These are phyloP conservation scores for Cystobasidium tubakii DNA, from an alignment of 768 basidiomycete genomes.

Conservation along the genomic window DNA sequence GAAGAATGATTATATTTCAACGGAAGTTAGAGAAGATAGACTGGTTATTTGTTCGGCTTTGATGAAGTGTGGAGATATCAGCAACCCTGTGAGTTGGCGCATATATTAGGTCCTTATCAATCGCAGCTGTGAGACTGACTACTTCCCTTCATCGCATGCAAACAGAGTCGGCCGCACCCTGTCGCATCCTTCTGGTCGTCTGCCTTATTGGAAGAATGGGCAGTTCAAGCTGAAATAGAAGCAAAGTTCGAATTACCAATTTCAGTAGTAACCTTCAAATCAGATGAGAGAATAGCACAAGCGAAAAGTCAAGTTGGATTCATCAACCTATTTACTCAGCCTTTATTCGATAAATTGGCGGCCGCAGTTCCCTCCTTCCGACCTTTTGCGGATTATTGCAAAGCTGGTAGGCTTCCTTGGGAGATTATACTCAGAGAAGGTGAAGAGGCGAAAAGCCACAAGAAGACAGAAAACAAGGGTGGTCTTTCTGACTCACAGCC, in stretches of 20 bases:
- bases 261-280: constrained; percentile 52
- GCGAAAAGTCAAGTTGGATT: constrained; percentile 84
- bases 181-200: constrained; percentile 89
- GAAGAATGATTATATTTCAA: constrained; percentile 23
- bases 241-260: constrained; percentile 65
- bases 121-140: background rate
- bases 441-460: constrained; percentile 16
- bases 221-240: constrained; percentile 79
- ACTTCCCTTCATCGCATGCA: constrained; percentile 8
- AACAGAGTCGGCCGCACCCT: constrained; percentile 80
- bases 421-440: constrained; percentile 49
- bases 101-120: background rate
- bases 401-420: constrained; percentile 68
- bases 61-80: constrained; percentile 96
- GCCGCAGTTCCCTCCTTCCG: constrained; percentile 70
- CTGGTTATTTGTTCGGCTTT: constrained; percentile 78
- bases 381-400: constrained; percentile 63
- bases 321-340: constrained; percentile 71
- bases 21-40: constrained; percentile 52
- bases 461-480: too few species aligned
- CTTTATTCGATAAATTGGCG: constrained; percentile 70
- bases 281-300: constrained; percentile 57
- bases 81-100: constrained; percentile 78
- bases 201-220: constrained; percentile 84
- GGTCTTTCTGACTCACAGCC: background rate